These are phyloP conservation scores for Entoloma clypeatum DNA, from an alignment of 1,284 basidiomycete species.

Conservation along the genomic window DNA sequence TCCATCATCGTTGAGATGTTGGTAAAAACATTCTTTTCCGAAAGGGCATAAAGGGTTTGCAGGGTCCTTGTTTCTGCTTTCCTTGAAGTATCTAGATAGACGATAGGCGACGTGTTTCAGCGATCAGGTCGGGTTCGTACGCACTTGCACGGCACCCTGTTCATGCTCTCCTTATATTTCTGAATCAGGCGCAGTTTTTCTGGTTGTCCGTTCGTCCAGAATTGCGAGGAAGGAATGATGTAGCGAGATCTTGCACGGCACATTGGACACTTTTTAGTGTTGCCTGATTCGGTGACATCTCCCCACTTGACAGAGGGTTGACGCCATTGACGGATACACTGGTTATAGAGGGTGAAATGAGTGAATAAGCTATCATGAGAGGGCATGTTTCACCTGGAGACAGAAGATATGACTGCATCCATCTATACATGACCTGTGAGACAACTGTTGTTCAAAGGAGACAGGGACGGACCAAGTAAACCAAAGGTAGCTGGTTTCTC, in stretches of 20 bases:
- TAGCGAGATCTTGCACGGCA: constrained; percentile 62
- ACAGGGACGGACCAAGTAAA: constrained; percentile 50
- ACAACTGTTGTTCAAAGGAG: not conserved
- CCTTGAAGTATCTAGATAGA: constrained; percentile 53
- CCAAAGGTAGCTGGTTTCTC: constrained; percentile 67
- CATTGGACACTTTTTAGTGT: constrained; percentile 71
- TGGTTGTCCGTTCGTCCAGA: constrained; percentile 49
- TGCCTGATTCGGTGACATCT: constrained; percentile 50
- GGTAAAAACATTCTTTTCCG: constrained; percentile 73
- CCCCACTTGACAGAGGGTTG: constrained; percentile 48
- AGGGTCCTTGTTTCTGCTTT: constrained; percentile 37
- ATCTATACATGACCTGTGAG: constrained; percentile 31
- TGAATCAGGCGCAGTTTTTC: constrained; percentile 49
- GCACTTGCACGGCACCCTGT: constrained; percentile 59
- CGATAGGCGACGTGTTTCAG: constrained; percentile 6
- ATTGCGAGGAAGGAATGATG: constrained; percentile 65
- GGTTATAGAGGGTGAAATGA: constrained; percentile 13
- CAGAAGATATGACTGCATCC: constrained; percentile 75
- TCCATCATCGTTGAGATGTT: constrained; percentile 63
- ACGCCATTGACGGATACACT: constrained; percentile 77
- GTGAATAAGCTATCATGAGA: not conserved
- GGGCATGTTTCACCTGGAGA: constrained; percentile 42
- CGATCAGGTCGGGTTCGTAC: constrained; percentile 22
- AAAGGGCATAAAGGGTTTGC: constrained; percentile 62
- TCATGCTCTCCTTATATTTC: constrained; percentile 68